Evolutionary conservation across 202 grass and related monocot genomes (phyloP), one percentile per base, ranked within the genome.

Genomic region (Carex arenaria): DNA sequence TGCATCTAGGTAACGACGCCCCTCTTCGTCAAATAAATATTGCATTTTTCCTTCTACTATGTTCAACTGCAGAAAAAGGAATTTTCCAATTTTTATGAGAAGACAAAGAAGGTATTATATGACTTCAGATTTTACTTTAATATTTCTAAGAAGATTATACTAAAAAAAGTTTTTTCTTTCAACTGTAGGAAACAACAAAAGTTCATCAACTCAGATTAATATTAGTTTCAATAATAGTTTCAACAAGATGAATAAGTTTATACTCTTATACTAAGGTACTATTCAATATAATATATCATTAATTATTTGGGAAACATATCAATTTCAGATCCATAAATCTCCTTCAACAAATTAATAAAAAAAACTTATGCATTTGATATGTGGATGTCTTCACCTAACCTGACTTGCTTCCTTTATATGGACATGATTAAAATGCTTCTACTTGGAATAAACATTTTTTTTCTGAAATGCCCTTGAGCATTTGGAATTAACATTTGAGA

Each of bases 21-120:
- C 94, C 61, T 76, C 57, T 88, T 97, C 94, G 66, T 97, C 94
- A 89, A 85, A 93, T 51, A 97, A 68, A 82, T 97, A 93, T 84
- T 94, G 94, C 91, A 84, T 90, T 90, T 90, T 97, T 31, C 94
- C 94, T 74, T 97, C 91, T 54, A 93, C 94, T 53, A 97, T 91
- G 73, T 97, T 97, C 30, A 97, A 60, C 94, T 93, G 88, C 32
- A 63, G 55, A 40, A 54, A 40, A 40, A 7, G 14, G 14, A 28
- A 65, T 31, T 61, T 77, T 15, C 34, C 72, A 31, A 76, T 34
- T 56, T 55, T 76, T 8, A 57, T 31, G 8, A 18, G 17, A 76
- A 14, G 3, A 76, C 22, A 32, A 10, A 55, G 32, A 55, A 54
- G 11, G 30, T 54, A 74, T 19, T 31, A 57, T 74, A 76, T 32